A percentile compares a stretch with the other conserved stretches of the same genome.
Evolutionary conservation across 2,329 filamentous ascomycete species (phyloP).

Genomic region (Acrodontium crateriforme): DNA sequence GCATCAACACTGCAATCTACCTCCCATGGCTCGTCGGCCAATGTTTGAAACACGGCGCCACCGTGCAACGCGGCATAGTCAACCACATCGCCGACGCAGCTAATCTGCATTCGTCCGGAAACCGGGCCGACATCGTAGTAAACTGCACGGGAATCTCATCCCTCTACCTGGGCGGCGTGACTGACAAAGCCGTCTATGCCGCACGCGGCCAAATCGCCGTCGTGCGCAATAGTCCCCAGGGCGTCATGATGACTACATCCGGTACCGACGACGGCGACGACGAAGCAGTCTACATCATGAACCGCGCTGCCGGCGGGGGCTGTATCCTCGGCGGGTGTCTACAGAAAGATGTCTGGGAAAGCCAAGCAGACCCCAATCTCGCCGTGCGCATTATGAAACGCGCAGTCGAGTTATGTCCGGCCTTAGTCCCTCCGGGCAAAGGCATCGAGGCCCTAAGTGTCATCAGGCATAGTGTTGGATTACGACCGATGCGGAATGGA

Average conservation of each 20-base stretch:
- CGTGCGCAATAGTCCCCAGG: conserved; percentile 65
- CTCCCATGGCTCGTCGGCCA: conserved; percentile 73
- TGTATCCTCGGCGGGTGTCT: conserved; percentile 80
- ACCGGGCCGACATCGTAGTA: conserved; percentile 53
- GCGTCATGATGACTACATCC: conserved; percentile 54
- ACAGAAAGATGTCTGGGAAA: conserved; percentile 66
- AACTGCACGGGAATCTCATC: conserved; percentile 77
- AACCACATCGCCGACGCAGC: conserved; percentile 62
- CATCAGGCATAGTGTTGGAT: conserved; percentile 67
- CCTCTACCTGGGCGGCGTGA: conserved; percentile 64
- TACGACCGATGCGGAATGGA: conserved; percentile 59
- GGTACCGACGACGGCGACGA: conserved; percentile 60
- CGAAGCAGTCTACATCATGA: conserved; percentile 72
- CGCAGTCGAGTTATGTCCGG: conserved; percentile 50
- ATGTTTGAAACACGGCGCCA: conserved; percentile 59
- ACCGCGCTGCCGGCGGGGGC: conserved; percentile 63
- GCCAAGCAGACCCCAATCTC: conserved; percentile 63
- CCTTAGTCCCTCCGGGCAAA: conserved; percentile 45
- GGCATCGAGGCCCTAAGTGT: conserved; percentile 62
- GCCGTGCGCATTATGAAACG: conserved; percentile 74
- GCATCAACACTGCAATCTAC: conserved; percentile 83
- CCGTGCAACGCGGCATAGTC: conserved; percentile 31
- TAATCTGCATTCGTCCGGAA: conserved; percentile 42
- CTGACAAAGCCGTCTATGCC: conserved; percentile 59
- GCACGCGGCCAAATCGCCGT: conserved; percentile 72